phyloP scores from a whole-genome alignment of 1,284 basidiomycete genomes.

The Xerocomus amazonicus region DNA sequence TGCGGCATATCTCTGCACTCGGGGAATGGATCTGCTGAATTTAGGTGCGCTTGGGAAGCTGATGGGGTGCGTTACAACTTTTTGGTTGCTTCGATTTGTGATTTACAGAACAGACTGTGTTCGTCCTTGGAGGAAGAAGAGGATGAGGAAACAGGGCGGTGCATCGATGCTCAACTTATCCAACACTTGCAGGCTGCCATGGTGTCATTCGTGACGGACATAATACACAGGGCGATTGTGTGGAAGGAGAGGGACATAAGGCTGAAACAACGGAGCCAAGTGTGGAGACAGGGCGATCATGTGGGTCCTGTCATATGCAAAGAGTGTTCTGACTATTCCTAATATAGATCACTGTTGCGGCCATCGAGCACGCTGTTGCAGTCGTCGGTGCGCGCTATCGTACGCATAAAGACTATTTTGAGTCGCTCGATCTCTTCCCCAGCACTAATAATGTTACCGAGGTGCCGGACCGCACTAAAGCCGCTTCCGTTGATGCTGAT shows the following conservation, averaged over 20 bases:
- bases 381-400: constrained; percentile 36
- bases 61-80: constrained; percentile 36
- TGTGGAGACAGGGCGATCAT: constrained; percentile 41
- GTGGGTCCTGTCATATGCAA: constrained; percentile 10
- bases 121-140: constrained; percentile 14
- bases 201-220: constrained; percentile 47
- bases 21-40: constrained; percentile 51
- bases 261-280: constrained; percentile 54
- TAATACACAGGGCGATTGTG: constrained; percentile 48
- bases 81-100: background rate
- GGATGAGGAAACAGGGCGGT: constrained; percentile 4
- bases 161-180: constrained; percentile 30
- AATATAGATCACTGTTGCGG: constrained; percentile 38
- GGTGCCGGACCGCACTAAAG: constrained; percentile 9
- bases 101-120: constrained; percentile 12
- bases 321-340: background rate
- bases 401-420: constrained; percentile 36
- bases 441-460: background rate
- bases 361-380: constrained; percentile 44
- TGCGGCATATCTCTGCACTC: constrained; percentile 37
- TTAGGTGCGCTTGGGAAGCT: constrained; percentile 39
- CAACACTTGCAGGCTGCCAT: constrained; percentile 40
- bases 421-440: constrained; percentile 20
- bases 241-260: constrained; percentile 53
- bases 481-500: constrained; percentile 5